Evolutionary conservation across 2,329 filamentous ascomycete genomes (phyloP), one percentile per base, ranked within the genome.

Genomic region (Pleoardoris graminearum): DNA sequence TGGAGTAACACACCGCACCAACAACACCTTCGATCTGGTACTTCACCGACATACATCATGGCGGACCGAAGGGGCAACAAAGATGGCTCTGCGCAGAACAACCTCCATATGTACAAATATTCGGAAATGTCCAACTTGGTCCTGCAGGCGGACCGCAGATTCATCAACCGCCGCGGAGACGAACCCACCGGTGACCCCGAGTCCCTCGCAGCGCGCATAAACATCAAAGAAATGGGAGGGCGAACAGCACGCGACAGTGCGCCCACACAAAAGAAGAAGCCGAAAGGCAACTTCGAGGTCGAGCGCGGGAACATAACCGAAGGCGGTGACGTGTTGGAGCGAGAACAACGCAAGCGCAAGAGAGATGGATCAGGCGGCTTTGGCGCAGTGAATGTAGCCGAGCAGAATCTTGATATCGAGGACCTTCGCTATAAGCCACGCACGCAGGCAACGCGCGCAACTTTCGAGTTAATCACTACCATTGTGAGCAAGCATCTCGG

Each of bases 61-160:
- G 53, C 53, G 38, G 48, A 51, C 48, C 47, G 42, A 5, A 47
- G 37, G 23, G 44, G 44, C 21, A 47, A 47, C 22, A 37, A 47
- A 37, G 44, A 47, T 37, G 44, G 21, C 5, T 37, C 48, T 38
- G 62, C 65, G 33, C 58, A 58, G 54, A 69, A 83, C 68, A 79
- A 94, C 88, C 89, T 96, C 69, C 92, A 91, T 76, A 92, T 96
- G 78, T 97, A 96, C 84, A 97, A 97, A 78, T 96, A 97, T 85
- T 91, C 91, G 86, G 91, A 90, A 76, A 97, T 99, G 94, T 99
- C 94, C 80, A 99, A 99, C 86, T 88, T 99, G 91, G 94, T 99
- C 73, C 90, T 99, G 85, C 94, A 99, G 89, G 92, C 91, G 80
- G 94, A 99, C 81, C 88, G 92, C 79, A 88, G 94, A 67, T 97